phyloP scores from a whole-genome alignment of 2,329 filamentous ascomycete species.

The Colletotrichum filicis region DNA sequence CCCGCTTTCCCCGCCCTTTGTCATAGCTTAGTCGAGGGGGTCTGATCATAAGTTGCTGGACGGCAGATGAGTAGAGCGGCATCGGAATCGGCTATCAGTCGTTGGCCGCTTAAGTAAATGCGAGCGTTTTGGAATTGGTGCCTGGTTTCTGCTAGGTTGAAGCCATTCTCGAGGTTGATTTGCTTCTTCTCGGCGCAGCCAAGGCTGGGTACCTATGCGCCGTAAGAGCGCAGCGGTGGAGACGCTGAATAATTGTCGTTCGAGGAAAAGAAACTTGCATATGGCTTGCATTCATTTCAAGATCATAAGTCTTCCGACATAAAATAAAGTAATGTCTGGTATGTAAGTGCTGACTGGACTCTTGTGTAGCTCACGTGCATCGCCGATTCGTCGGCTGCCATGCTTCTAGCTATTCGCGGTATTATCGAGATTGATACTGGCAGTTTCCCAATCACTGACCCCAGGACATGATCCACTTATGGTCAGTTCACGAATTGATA shows the following conservation, averaged over 20 bases:
- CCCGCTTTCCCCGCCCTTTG: slow-evolving; percentile 46
- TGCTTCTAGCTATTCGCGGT: background rate
- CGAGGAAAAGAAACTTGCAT: background rate
- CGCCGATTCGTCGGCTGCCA: too few species aligned
- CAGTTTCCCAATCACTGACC: background rate
- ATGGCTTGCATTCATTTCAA: background rate
- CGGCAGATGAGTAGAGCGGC: background rate
- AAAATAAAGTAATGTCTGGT: background rate
- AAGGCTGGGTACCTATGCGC: background rate
- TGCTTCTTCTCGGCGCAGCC: background rate
- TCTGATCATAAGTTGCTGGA: slow-evolving; percentile 5
- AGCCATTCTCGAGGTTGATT: background rate
- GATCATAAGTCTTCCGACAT: background rate
- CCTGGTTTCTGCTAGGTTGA: too few species aligned
- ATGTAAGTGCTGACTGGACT: slow-evolving; percentile 1
- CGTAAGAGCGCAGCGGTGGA: slow-evolving; percentile 10
- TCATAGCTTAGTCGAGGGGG: slow-evolving; percentile 43
- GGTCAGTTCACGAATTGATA: background rate
- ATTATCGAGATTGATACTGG: background rate
- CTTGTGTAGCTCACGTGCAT: background rate
- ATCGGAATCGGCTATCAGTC: background rate
- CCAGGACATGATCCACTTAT: too few species aligned
- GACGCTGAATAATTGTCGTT: background rate
- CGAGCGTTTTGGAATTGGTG: background rate
- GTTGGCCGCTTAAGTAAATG: background rate